phyloP scores from a whole-genome alignment of 2,329 filamentous ascomycete species.

The Akanthomyces uredinophilus region DNA sequence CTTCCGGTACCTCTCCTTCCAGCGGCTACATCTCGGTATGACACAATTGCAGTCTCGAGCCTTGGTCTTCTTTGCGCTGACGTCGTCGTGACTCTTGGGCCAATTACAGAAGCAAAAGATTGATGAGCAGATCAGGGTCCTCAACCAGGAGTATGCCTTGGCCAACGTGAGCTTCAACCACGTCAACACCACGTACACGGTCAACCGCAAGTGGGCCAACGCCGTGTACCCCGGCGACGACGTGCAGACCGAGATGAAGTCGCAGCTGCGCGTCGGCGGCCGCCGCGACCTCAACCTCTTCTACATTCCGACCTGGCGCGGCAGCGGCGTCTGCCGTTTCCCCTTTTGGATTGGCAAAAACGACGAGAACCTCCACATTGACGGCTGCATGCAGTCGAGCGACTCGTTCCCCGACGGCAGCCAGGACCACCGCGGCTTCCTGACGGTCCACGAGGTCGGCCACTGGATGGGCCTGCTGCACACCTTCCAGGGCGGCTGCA shows the following conservation, averaged over 20 bases:
- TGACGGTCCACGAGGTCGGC: slow-evolving; percentile 38
- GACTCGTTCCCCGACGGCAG: slow-evolving; percentile 33
- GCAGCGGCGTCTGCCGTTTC: slow-evolving; percentile 43
- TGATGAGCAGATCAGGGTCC: background rate
- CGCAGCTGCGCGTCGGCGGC: slow-evolving; percentile 35
- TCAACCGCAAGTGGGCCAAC: background rate
- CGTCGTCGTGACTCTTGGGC: background rate
- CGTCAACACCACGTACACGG: slow-evolving; percentile 4
- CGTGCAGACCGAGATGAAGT: background rate
- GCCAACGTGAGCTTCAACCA: background rate
- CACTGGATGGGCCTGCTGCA: slow-evolving; percentile 47
- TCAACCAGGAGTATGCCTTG: background rate
- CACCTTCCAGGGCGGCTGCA: slow-evolving; percentile 41
- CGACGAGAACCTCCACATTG: slow-evolving; percentile 30
- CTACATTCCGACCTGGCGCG: slow-evolving; percentile 34
- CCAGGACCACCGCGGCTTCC: slow-evolving; percentile 32
- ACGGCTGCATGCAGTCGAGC: slow-evolving; percentile 36
- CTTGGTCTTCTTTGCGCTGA: background rate
- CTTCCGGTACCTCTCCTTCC: background rate
- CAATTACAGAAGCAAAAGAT: background rate
- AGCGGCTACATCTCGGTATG: background rate
- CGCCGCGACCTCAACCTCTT: slow-evolving; percentile 43
- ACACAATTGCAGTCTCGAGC: too few species aligned
- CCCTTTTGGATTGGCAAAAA: slow-evolving; percentile 28
- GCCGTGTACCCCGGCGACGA: background rate